Percentiles rank a stretch among this genome's conserved stretches.
These are phyloP conservation scores for Ormosia semicastrata DNA, from an alignment of 306 rosid genomes.

Conservation along the genomic window DNA sequence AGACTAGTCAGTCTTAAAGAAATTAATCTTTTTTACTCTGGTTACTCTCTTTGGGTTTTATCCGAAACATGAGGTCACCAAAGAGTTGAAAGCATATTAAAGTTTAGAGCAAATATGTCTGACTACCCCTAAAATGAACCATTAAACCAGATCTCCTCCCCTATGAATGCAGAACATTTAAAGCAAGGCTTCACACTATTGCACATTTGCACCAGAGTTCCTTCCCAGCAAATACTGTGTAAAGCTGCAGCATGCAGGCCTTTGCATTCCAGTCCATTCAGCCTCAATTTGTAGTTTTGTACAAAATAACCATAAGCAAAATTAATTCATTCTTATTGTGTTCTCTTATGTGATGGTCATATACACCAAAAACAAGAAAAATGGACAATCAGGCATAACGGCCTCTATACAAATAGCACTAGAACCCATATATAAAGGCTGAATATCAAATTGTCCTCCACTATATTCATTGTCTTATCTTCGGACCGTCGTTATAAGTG, in stretches of 20 bases:
- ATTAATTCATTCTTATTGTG: conserved; percentile 16
- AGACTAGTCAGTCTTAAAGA: too few species aligned
- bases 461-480: neutral
- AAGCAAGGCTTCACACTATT: neutral
- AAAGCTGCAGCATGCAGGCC: neutral
- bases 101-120: neutral
- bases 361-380: conserved; percentile 21
- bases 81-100: neutral
- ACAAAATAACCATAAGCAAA: neutral
- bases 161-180: neutral
- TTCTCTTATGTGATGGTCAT: conserved; percentile 13
- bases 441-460: conserved; percentile 18
- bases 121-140: neutral
- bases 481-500: neutral
- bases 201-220: neutral
- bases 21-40: too few species aligned
- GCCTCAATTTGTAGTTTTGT: conserved; percentile 16
- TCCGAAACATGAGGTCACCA: neutral
- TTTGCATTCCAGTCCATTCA: neutral
- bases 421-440: conserved; percentile 15
- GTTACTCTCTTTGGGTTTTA: too few species aligned
- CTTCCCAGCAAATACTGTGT: neutral
- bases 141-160: neutral
- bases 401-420: conserved; percentile 34
- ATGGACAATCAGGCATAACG: conserved; percentile 28